Conservation (phyloP, 169 alveolate genomes). For the Plasmodium sp. region DNA sequence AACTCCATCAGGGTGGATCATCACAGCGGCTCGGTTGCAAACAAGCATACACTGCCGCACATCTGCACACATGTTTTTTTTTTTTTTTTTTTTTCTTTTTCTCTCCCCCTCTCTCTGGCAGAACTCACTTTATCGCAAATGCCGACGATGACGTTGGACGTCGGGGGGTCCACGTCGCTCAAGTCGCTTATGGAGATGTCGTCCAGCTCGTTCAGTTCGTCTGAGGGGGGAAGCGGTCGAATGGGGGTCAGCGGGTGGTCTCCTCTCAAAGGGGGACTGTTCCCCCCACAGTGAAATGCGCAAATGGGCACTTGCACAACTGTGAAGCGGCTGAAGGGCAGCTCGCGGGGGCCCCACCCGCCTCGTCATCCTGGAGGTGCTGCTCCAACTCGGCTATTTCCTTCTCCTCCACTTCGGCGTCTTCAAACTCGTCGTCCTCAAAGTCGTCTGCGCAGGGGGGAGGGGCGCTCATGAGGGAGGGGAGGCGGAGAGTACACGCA, state of each 20-base stretch:
- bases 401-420: conserved; percentile 68
- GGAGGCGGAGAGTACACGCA: neutral
- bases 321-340: neutral
- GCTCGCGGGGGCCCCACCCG: neutral
- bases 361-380: neutral
- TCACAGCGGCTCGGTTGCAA: neutral
- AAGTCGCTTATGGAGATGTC: conserved; percentile 55
- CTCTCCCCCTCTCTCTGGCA: neutral
- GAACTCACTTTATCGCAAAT: conserved; percentile 38
- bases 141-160: conserved; percentile 36
- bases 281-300: neutral
- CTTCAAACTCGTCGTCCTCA: conserved; percentile 69
- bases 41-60: neutral
- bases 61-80: neutral
- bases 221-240: conserved; percentile 1
- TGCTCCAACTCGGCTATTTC: conserved; percentile 3
- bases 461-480: neutral
- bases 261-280: neutral
- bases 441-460: neutral
- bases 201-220: conserved; percentile 52
- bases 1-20: neutral
- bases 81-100: too few species aligned
- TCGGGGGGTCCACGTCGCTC: conserved; percentile 73
- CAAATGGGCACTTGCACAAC: neutral
- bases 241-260: neutral